Conservation (phyloP, 305 asterid species). For the Ajuga reptans region DNA sequence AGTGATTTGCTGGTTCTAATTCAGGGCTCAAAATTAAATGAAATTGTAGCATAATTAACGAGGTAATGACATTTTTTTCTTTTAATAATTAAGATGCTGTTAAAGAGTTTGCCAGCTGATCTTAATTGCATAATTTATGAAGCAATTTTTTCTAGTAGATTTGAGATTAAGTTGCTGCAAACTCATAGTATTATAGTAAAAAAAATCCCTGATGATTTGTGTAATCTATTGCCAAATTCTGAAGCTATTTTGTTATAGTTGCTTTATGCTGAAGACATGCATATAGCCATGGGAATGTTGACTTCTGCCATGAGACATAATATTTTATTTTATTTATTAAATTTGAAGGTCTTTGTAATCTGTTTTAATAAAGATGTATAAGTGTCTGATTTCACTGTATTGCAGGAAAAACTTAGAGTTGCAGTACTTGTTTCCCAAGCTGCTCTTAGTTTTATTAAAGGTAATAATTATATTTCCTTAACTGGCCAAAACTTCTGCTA, state of each 20-base stretch:
- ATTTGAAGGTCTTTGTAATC: not conserved
- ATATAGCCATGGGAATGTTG: not conserved
- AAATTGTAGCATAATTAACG: not conserved
- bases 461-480: constrained; percentile 28
- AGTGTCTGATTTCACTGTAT: constrained; percentile 14
- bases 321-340: not conserved
- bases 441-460: constrained; percentile 83
- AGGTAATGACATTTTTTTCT: not conserved
- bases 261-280: not conserved
- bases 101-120: not conserved
- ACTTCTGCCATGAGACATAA: not conserved
- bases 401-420: constrained; percentile 90
- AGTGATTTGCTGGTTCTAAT: constrained; percentile 2
- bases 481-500: too few species aligned
- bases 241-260: not conserved
- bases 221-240: not conserved
- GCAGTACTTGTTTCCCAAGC: constrained; percentile 94
- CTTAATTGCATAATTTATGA: not conserved
- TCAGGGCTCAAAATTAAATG: not conserved
- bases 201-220: not conserved
- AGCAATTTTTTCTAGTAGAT: not conserved
- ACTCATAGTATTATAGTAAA: not conserved
- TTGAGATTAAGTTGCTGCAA: not conserved
- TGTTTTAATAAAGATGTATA: constrained; percentile 12
- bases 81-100: not conserved